A percentile compares a stretch with the other conserved stretches of the same genome.
Evolutionary conservation across 2,329 filamentous ascomycete species (phyloP).

Genomic region (Beauveria rudraprayagi): DNA sequence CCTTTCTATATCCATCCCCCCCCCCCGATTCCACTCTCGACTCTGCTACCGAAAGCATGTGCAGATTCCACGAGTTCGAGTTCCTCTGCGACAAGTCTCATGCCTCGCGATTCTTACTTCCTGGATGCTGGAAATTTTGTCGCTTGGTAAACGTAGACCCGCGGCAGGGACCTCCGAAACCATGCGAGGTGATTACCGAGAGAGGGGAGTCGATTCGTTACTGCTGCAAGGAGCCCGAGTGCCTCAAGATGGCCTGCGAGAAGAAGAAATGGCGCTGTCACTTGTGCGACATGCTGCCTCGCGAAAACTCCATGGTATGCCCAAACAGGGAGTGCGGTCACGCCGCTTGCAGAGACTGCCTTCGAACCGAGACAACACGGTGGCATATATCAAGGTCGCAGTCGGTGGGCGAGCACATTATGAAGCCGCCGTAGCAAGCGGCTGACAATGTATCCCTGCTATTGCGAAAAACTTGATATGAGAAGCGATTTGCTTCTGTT

Average conservation of each 20-base stretch:
- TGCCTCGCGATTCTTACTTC: not conserved
- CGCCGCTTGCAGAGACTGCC: not conserved
- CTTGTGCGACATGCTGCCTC: not conserved
- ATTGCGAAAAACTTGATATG: too few relatives aligned
- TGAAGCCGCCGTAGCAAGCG: too few relatives aligned
- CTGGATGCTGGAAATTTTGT: not conserved
- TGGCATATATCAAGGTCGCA: too few relatives aligned
- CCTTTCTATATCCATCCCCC: too few relatives aligned
- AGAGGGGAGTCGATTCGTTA: not conserved
- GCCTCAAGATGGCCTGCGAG: not conserved
- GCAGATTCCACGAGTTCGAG: not conserved
- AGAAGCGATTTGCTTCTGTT: too few relatives aligned
- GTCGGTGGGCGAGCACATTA: too few relatives aligned
- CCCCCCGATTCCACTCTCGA: too few relatives aligned
- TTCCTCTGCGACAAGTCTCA: not conserved
- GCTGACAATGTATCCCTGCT: too few relatives aligned
- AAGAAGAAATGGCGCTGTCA: not conserved
- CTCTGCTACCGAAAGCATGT: not conserved
- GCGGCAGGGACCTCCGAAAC: not conserved
- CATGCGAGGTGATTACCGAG: not conserved
- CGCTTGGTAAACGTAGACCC: not conserved
- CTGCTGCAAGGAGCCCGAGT: not conserved
- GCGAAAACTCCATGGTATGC: not conserved
- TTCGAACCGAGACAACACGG: not conserved
- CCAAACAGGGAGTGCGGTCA: not conserved